Percentiles rank a stretch among this genome's conserved stretches.
Conservation (phyloP, 257 asterid species). For the Nicotiana sylvestris region DNA sequence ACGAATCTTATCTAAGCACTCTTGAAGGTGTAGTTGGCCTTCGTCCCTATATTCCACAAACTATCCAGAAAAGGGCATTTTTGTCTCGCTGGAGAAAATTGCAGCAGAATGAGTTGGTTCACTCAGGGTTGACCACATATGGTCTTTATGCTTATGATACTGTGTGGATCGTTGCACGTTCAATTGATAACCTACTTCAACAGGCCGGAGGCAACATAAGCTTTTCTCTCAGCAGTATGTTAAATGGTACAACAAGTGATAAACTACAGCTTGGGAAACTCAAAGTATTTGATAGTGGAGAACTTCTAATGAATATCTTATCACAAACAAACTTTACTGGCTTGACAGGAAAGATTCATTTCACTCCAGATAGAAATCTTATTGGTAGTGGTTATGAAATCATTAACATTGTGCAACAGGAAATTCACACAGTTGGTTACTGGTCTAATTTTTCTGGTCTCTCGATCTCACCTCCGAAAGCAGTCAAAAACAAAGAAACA, state of each 20-base stretch:
- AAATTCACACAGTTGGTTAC: conserved; percentile 23
- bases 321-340: conserved; percentile 23
- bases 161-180: conserved; percentile 31
- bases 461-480: conserved; percentile 24
- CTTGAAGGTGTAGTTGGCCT: conserved; percentile 28
- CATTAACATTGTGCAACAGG: conserved; percentile 17
- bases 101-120: conserved; percentile 7
- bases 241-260: neutral
- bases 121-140: conserved; percentile 19
- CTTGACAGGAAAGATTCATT: conserved; percentile 28
- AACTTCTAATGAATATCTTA: conserved; percentile 18
- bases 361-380: conserved; percentile 17
- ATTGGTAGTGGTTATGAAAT: conserved; percentile 26
- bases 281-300: conserved; percentile 27
- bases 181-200: conserved; percentile 11
- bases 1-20: conserved; percentile 9
- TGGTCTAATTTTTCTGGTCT: conserved; percentile 35
- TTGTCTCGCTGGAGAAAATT: conserved; percentile 26
- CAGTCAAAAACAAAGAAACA: neutral
- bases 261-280: conserved; percentile 17
- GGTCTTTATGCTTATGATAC: conserved; percentile 37
- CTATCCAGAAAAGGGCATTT: conserved; percentile 9
- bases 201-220: conserved; percentile 9
- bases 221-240: conserved; percentile 15
- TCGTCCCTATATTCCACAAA: conserved; percentile 28